Evolutionary conservation across 192 early-diverging fungal genomes (phyloP), one percentile per base, ranked within the genome.

Genomic region (Coemansia sp.): DNA sequence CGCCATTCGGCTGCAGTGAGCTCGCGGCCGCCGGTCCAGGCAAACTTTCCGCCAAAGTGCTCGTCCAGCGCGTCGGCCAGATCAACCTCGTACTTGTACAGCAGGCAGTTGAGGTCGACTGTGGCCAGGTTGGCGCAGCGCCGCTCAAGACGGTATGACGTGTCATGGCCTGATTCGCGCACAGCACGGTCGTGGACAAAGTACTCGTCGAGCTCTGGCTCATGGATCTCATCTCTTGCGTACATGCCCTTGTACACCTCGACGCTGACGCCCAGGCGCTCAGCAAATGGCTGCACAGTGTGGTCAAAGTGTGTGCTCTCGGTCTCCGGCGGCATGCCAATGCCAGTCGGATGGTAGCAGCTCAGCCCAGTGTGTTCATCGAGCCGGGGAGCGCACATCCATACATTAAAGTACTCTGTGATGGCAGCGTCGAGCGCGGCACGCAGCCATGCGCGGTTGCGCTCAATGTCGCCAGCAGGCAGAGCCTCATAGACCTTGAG

Each of bases 111-210:
- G 54, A 99, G 83, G 74, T 99, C 97, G 57, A 98, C 85, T 0
- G 95, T 98, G 16, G 92, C 93, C 68, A 99, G 77, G 65, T 92
- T 84, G 0, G 95, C 97, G 69, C 94, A 96, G 38, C 88, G 83
- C 29, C 88, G 87, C 69, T 99, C 97, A 27, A 94, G 89, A 3
- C 95, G 83, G 74, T 98, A 97, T 10, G 94, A 92, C 0, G 95
- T 97, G 75, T 98, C 95, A 79, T 98, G 95, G 14, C 95, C 96
- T 29, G 93, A 95, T 80, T 97, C 95, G 57, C 96, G 90, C 3
- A 96, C 94, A 0, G 97, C 97, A 5, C 97, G 88, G 72, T 99
- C 97, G 75, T 99, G 97, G 51, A 95, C 85, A 77, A 99, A 99
- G 75, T 97, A 99, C 37, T 80, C 88, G 77, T 99, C 96, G 35